Evolutionary conservation across 208 protist genomes (phyloP), one percentile per base, ranked within the genome.

Genomic region (Leishmania gerbilli): DNA sequence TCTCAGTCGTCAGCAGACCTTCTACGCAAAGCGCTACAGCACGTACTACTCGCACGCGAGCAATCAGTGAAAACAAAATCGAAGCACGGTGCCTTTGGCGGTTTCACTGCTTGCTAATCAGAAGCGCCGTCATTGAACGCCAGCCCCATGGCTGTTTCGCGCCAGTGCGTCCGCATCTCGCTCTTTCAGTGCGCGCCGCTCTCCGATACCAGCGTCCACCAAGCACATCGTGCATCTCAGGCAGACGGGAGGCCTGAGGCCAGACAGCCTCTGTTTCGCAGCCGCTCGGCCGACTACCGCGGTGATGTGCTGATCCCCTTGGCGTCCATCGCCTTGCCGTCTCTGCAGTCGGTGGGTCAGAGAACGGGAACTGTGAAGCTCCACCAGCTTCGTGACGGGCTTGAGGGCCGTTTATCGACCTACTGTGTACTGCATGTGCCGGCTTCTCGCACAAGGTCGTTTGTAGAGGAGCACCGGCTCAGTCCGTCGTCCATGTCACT

Each of bases 371-470:
- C n/a, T 9, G 74, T 45, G 53, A 77, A 40, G 40, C 42, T 71
- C 13, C 72, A 42, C 34, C 74, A 90, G 9, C 82, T 92, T 15
- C 71, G 83, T 2, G 49, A 15, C 0, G 84, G 77, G 0, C 31
- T 95, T 34, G 87, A 91, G 64, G 67, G 80, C 34, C 84, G 92
- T 6, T 80, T 95, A 0, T 91, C 87, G 31, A 45, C 74, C 64
- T 91, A 91, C 71, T 89, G 78, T 58, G 76, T 92, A 17, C 27
- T 91, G 27, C 88, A 94, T 67, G 69, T 79, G n/a, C 84, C 81
- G 5, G n/a, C 27, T 9, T 3, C 45, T 9, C 67, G 19, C 1
- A 27, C 74, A 8, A 58, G 56, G 9, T 17, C 65, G 0, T 86
- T 86, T 64, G 78, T 68, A 17, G 37, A 69, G 60, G 69, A 80